Conservation (phyloP, 139 green algal genomes). For the Penium margaritaceum region DNA sequence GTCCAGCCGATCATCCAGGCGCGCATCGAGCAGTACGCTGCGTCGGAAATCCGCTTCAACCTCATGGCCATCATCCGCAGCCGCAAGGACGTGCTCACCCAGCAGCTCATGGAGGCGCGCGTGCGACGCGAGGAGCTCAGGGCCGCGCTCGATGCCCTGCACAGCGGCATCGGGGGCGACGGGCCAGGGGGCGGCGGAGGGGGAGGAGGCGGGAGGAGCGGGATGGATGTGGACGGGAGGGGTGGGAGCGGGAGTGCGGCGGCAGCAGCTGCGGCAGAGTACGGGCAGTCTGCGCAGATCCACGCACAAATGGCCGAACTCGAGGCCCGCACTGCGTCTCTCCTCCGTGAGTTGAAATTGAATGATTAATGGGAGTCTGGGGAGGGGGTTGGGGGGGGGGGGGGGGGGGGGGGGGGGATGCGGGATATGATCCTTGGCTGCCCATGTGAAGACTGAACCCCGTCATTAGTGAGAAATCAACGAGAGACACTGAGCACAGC, state of each 20-base stretch:
- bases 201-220: background rate
- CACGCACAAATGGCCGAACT: too few relatives aligned
- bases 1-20: constrained; percentile 62
- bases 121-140: background rate
- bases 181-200: background rate
- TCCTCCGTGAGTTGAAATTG: too few relatives aligned
- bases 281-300: too few relatives aligned
- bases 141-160: background rate
- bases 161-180: background rate
- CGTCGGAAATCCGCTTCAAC: constrained; percentile 91
- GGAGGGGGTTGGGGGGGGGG: too few relatives aligned
- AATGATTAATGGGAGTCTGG: too few relatives aligned
- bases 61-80: constrained; percentile 85
- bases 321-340: too few relatives aligned
- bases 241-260: background rate
- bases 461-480: too few relatives aligned
- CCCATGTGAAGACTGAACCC: too few relatives aligned
- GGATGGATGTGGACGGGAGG: background rate
- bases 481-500: too few relatives aligned
- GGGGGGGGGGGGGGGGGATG: too few relatives aligned
- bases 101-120: constrained; percentile 33
- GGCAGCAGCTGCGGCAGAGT: too few relatives aligned
- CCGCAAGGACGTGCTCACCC: constrained; percentile 39
- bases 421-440: too few relatives aligned
- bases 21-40: constrained; percentile 78